phyloP scores from a whole-genome alignment of 2,329 filamentous ascomycete species.

The Aspergillus alliaceus region DNA sequence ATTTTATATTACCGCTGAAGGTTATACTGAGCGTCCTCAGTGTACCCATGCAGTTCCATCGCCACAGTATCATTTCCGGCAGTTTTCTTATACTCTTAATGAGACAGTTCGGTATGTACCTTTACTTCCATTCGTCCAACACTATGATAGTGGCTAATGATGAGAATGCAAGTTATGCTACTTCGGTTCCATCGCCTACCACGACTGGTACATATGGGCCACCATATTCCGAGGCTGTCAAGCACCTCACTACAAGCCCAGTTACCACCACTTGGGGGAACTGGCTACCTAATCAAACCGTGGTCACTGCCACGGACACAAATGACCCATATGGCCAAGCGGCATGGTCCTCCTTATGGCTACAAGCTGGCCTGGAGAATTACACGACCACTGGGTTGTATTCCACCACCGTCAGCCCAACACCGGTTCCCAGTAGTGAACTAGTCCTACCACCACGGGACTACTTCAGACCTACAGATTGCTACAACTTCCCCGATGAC shows the following conservation, averaged over 20 bases:
- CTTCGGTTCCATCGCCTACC: conserved; percentile 31
- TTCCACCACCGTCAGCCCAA: conserved; percentile 56
- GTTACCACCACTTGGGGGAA: conserved; percentile 35
- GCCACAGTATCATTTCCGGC: background rate
- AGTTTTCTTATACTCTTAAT: conserved; percentile 3
- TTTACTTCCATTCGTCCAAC: background rate
- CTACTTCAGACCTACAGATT: conserved; percentile 47
- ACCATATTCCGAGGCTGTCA: conserved; percentile 24
- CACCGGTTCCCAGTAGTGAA: conserved; percentile 55
- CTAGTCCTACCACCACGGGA: conserved; percentile 56
- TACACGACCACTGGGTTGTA: conserved; percentile 41
- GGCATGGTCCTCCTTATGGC: conserved; percentile 39
- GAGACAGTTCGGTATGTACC: conserved; percentile 1
- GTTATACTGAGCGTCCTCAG: conserved; percentile 1
- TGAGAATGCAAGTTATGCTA: conserved; percentile 36
- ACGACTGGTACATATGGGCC: conserved; percentile 31
- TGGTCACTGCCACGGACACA: conserved; percentile 27
- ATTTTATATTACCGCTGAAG: background rate
- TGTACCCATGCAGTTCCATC: background rate
- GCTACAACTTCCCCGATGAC: conserved; percentile 35
- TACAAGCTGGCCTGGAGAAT: conserved; percentile 28
- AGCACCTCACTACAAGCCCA: conserved; percentile 22
- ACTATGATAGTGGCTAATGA: too few species aligned
- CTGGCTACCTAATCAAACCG: conserved; percentile 33
- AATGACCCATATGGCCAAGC: conserved; percentile 35